Evolutionary conservation across 148 eudicot genomes (phyloP), one percentile per base, ranked within the genome.

Genomic region (Beta vulgaris): DNA sequence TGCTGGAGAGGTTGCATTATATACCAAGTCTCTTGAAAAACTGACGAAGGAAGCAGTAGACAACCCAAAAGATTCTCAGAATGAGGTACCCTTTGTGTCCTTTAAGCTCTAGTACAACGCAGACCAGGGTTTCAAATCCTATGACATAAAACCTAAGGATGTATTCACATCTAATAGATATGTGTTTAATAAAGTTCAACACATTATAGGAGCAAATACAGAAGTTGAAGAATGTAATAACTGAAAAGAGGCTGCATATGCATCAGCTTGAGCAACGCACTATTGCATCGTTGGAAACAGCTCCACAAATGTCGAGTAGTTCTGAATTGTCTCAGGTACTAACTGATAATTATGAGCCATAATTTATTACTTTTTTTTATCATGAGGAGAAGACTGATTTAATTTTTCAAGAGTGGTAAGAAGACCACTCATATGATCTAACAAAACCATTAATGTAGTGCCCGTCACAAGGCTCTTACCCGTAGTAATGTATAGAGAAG

Each of bases 1-100:
- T 68, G 91, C 91, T 72, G 91, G 88, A 26, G 98, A 93, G 79
- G 84, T 91, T 83, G 98, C 96, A 49, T 78, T 87, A 80, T 85
- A 85, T 72, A 87, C 96, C 29, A 86, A 91, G 72, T 86, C 96
- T 26, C 83, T 93, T 78, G 89, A 88, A 76, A 42, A 59, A 34
- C 36, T 76, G 13, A 43, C 73, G 13, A 66, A 31, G 48, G 72
- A 67, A 29, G 65, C 29, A 59, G 67, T 69, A 34, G 59, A 58
- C 68, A 68, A 59, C 31, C 58, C 73, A n/a, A 73, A 26, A 69
- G 68, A 68, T 44, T 31, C 67, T 57, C 67, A 26, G 55, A 36
- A 59, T 42, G 59, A 76, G 79, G 79, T 76, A 71, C 34, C 49
- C 29, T 64, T 8, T 67, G n/a, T 74, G 15, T 31, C n/a, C n/a